phyloP scores from a whole-genome alignment of 164 flowering plant genomes.

The Nymphaea colorata region DNA sequence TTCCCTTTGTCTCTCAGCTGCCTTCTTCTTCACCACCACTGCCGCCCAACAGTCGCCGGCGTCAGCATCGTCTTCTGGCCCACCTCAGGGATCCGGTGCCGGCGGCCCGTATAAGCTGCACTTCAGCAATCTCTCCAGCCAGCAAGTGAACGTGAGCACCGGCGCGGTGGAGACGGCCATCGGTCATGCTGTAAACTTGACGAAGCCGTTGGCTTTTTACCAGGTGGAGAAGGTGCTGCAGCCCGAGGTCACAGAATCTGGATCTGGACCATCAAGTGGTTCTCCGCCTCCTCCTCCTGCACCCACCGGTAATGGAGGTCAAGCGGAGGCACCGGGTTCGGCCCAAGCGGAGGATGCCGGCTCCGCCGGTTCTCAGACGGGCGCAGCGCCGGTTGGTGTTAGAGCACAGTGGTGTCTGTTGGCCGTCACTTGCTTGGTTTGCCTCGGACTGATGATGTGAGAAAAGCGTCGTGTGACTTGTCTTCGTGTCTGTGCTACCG shows the following conservation, averaged over 20 bases:
- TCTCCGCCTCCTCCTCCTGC: constrained; percentile 2
- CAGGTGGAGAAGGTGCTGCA: constrained; percentile 58
- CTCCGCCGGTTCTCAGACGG: too few relatives aligned
- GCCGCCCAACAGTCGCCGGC: constrained; percentile 2
- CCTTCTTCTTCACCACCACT: neutral
- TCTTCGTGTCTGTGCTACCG: too few relatives aligned
- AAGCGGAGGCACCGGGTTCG: too few relatives aligned
- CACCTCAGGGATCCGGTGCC: constrained; percentile 41
- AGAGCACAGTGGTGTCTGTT: too few relatives aligned
- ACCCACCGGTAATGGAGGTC: constrained; percentile 1
- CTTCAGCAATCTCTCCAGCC: constrained; percentile 24
- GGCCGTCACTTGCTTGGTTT: too few relatives aligned
- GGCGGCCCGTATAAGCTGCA: constrained; percentile 31
- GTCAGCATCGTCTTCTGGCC: neutral
- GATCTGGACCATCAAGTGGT: constrained; percentile 16
- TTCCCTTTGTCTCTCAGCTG: neutral
- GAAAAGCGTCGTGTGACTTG: too few relatives aligned
- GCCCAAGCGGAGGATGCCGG: too few relatives aligned
- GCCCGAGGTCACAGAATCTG: constrained; percentile 25
- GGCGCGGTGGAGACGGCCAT: constrained; percentile 38
- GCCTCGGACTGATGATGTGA: too few relatives aligned
- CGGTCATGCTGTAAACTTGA: constrained; percentile 31
- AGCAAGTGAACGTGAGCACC: constrained; percentile 57
- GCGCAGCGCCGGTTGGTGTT: too few relatives aligned
- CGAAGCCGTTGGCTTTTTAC: constrained; percentile 58